Evolutionary conservation across 805 yeast genomes (phyloP), one percentile per base, ranked within the genome.

Genomic region (Cyberlindnera mrakii): DNA sequence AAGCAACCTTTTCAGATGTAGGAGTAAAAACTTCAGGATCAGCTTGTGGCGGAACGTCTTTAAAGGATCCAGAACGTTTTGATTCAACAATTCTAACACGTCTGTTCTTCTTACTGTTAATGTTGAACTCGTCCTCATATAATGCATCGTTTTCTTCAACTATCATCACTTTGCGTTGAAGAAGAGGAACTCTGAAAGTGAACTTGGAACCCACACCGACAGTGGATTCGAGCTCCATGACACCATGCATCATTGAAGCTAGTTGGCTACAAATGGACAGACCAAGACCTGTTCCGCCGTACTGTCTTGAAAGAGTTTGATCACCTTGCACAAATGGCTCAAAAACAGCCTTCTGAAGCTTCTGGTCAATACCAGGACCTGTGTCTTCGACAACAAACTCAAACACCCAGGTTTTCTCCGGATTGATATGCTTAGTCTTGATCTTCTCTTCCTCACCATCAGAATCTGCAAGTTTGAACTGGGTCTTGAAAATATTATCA

Each of bases 281-380:
- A 1, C 99, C 99, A 38, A 91, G 70, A 2, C 98, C 99, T 0
- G 97, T 93, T 52, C 99, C 99, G 45, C 98, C 97, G 58, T 85
- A 82, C 44, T 90, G 86, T 57, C 96, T 74, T 5, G 96, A 85
- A 23, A 88, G 70, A 0, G 96, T 88, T 62, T 89, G 96, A 58
- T 91, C 98, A 41, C 98, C 99, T 66, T 91, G 99, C 16, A 90
- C 89, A 68, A 91, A 91, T 1, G 98, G 97, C 56, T 93, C 97
- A 62, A 91, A 91, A 1, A 91, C 95, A 47, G 84, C 79, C 35
- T 80, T 80, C 56, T 86, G 96, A 42, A 89, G 63, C 1, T 82
- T 78, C 13, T 82, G 80, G 33, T 87, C 95, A 41, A 91, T 90
- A 46, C 99, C 99, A 0, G 97, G 90, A 4, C 99, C 98, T 0